Evolutionary conservation across 345 rosid species (phyloP), one percentile per base, ranked within the genome.

Genomic region (Bruguiera gymnorhiza): DNA sequence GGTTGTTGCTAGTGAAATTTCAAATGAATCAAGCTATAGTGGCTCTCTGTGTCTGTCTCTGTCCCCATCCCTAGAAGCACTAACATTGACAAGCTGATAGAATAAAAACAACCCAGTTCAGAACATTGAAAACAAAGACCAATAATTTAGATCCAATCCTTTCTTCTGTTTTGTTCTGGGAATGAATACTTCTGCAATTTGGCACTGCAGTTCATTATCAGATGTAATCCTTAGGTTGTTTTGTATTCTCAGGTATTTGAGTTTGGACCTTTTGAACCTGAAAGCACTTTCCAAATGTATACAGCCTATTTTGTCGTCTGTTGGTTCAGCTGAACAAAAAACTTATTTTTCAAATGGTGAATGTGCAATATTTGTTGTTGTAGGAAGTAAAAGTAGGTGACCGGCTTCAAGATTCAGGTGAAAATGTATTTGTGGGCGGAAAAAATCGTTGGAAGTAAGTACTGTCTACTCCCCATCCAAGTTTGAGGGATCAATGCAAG

Each of bases 391-490:
- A 85, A 84, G 75, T 87, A 65, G 95, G 95, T 56, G 82, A 87
- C 19, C 77, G 85, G 78, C 95, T 89, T 73, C 69, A 87, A 57
- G 87, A 87, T 24, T 89, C 95, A 4, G 89, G 89, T 57, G 87
- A 87, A 79, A 89, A 85, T 83, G 91, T 84, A 23, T 89, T 87
- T 11, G 88, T 89, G 20, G 95, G 95, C 1, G 88, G 91, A 37
- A 85, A 87, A 76, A 89, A 89, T 75, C 87, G 85, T 21, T 89
- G 95, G 95, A 89, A 87, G 95, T 87, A 84, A 85, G 91, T 60
- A 19, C 11, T 20, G 52, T 26, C 20, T 24, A 30, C 34, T 59
- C 37, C 54, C 58, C 39, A 23, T 43, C 52, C 48, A 37, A 13
- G 29, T 23, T 64, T 21, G 4, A 52, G 48, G 50, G 36, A 36